Evolutionary conservation across 1,139 yeast genomes (phyloP), one percentile per base, ranked within the genome.

Genomic region (Candida freyschussii): DNA sequence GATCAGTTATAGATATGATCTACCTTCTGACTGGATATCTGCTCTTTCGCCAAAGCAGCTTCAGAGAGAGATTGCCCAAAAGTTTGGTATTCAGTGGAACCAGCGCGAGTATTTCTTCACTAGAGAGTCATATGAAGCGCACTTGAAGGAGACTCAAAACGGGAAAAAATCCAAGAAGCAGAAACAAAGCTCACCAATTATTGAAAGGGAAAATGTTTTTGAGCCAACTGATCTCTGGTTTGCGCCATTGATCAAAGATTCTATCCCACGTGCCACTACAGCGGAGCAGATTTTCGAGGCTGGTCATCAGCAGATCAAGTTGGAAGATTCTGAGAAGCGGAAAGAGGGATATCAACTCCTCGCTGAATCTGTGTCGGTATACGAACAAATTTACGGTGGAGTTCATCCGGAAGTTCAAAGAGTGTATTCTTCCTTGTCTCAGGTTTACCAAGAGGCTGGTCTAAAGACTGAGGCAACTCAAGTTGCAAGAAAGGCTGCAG

Each of bases 21-120:
- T 86, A 32, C 64, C 77, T 4, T 57, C 52, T 2, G 58, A 65
- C 36, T 80, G 84, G 81, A 37, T 59, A 23, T 36, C 48, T 4
- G 40, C 38, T 15, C 22, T 53, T 5, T 44, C 53, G 7, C 67
- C 71, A 12, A 45, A 62, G 18, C 71, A 72, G 38, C 55, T 86
- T 34, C 65, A 85, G 53, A 75, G 91, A 62, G 86, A 80, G 44
- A 67, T 87, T 41, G 78, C 95, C 12, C 52, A 67, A 36, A 81
- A 83, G 59, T 75, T 79, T 47, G 98, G 98, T 61, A 74, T 91
- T 38, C 98, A 91, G 63, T 81, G 95, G 85, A 63, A 65, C 14
- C 55, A 59, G 39, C 62, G 59, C 40, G 53, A 55, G 10, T 63
- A 62, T 40, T 57, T 45, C 43, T 62, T 58, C 45, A 66, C 74